phyloP scores from a whole-genome alignment of 371 early-diverging fungal genomes.

The Antonospora locustae region DNA sequence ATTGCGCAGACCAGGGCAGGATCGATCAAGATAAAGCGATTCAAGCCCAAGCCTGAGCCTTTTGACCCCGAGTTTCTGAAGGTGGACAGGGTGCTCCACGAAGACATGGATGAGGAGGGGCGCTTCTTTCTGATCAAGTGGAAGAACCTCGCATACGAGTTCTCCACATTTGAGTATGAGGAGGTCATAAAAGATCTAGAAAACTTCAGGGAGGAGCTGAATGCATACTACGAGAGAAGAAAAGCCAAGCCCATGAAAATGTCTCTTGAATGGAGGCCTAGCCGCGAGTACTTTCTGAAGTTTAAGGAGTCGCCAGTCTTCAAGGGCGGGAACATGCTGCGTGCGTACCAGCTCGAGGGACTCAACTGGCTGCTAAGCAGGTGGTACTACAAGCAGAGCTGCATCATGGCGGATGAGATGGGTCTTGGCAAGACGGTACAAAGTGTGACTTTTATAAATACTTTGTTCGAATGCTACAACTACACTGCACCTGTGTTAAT shows the following conservation, averaged over 20 bases:
- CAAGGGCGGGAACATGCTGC: conserved; percentile 56
- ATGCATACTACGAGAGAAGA: conserved; percentile 39
- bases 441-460: conserved; percentile 81
- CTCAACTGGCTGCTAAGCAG: conserved; percentile 94
- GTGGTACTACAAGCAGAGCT: conserved; percentile 78
- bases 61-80: conserved; percentile 47
- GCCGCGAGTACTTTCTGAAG: conserved; percentile 38
- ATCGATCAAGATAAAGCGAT: conserved; percentile 61
- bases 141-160: conserved; percentile 70
- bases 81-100: conserved; percentile 50
- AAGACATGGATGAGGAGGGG: conserved; percentile 37
- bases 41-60: conserved; percentile 16
- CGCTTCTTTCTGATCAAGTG: conserved; percentile 68
- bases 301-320: conserved; percentile 36
- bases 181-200: conserved; percentile 57
- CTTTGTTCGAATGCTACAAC: conserved; percentile 60
- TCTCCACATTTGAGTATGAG: conserved; percentile 68
- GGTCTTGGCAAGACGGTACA: conserved; percentile 96
- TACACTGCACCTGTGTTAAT: conserved; percentile 68
- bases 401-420: conserved; percentile 74
- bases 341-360: conserved; percentile 86
- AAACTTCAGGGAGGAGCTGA: conserved; percentile 55
- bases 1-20: conserved; percentile 62
- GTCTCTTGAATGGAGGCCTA: conserved; percentile 51
- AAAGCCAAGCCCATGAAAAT: conserved; percentile 23